A percentile compares a stretch with the other conserved stretches of the same genome.
Conservation (phyloP, 2,329 filamentous ascomycete species). For the Clarireedia homoeocarpa region DNA sequence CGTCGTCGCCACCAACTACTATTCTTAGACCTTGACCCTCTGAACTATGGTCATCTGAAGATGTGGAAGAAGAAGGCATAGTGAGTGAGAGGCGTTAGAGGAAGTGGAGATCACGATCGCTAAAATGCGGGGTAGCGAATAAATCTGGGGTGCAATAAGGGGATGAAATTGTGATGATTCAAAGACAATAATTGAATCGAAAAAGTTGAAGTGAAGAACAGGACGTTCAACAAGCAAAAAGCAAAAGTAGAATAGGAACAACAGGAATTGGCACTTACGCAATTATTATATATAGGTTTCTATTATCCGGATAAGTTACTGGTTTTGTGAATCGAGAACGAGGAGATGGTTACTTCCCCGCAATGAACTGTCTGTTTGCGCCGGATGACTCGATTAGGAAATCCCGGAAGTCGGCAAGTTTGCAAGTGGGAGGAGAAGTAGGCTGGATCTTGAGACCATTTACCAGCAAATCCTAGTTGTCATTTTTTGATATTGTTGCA, state of each 20-base stretch:
- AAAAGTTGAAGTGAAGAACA: no score
- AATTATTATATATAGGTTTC: not conserved
- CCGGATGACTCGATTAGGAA: conserved; percentile 6
- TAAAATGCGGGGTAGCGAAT: conserved; percentile 12
- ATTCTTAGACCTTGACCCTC: not conserved
- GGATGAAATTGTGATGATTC: no score
- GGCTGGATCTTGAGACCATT: not conserved
- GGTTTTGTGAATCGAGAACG: not conserved
- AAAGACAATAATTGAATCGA: no score
- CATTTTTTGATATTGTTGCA: no score
- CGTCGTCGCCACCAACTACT: not conserved
- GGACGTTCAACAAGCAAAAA: no score
- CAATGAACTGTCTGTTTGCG: not conserved
- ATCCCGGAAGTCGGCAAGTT: conserved; percentile 1
- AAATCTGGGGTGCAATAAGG: not conserved
- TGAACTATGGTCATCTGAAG: not conserved
- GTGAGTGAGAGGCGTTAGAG: not conserved
- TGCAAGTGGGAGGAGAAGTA: not conserved
- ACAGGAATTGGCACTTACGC: no score
- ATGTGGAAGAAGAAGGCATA: no score
- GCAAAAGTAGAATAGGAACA: no score
- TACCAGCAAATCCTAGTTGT: no score
- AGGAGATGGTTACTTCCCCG: not conserved
- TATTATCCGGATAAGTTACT: not conserved
- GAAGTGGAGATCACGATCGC: not conserved